Evolutionary conservation across 345 rosid genomes (phyloP).

Genomic region (Citrus hindsii): DNA sequence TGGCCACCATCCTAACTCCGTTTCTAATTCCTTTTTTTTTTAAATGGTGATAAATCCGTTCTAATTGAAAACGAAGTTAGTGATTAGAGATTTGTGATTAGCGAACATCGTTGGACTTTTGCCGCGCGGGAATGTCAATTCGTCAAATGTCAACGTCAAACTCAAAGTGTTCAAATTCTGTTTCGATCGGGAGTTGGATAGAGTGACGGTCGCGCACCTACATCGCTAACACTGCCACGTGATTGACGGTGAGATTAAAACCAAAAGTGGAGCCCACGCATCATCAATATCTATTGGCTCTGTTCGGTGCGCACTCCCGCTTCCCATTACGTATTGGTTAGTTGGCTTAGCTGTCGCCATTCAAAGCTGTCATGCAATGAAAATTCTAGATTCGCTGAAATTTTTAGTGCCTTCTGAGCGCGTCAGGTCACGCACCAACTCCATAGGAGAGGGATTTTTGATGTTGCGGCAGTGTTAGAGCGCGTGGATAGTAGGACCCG

Average conservation of each 20-base stretch:
- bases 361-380: slow-evolving; percentile 1
- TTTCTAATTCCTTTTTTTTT: no score
- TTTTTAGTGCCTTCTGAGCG: neutral
- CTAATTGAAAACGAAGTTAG: no score
- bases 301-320: neutral
- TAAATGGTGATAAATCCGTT: no score
- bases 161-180: neutral
- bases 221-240: neutral
- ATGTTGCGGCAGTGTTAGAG: neutral
- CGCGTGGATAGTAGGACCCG: neutral
- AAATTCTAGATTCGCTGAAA: neutral
- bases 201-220: neutral
- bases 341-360: neutral
- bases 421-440: neutral
- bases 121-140: no score
- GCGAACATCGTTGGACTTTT: no score
- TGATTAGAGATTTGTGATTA: no score
- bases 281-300: neutral
- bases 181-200: neutral
- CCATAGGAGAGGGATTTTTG: no score
- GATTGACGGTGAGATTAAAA: neutral
- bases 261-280: neutral
- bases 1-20: no score
- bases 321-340: neutral
- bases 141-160: no score